Evolutionary conservation across 2,329 filamentous ascomycete genomes (phyloP).

Genomic region (Zymoseptoria pseudotritici): DNA sequence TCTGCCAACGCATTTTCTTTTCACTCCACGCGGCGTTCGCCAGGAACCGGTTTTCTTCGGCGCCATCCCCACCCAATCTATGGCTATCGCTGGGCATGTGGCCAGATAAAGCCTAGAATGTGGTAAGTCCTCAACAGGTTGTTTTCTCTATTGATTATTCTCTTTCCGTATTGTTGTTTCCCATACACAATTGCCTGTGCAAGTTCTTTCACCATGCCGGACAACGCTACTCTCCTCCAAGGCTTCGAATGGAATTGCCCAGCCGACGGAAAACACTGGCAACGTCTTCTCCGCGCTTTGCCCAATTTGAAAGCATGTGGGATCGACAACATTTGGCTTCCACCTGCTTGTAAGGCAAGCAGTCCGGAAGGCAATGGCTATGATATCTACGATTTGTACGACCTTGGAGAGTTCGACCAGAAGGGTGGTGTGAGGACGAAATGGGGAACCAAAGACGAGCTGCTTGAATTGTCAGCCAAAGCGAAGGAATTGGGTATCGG

Average conservation of each 20-base stretch:
- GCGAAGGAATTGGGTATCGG: constrained; percentile 49
- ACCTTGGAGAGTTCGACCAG: constrained; percentile 59
- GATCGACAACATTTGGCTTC: constrained; percentile 58
- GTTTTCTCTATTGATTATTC: too few species aligned
- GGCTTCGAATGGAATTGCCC: constrained; percentile 66
- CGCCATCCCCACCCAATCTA: neutral
- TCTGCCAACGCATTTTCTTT: neutral
- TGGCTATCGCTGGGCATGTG: neutral
- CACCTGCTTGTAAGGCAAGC: constrained; percentile 60
- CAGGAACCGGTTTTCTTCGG: neutral
- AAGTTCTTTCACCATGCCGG: constrained; percentile 10
- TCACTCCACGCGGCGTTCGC: too few species aligned
- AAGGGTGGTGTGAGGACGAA: constrained; percentile 57
- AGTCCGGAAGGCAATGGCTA: constrained; percentile 52
- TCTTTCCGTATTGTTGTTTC: neutral
- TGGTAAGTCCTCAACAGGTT: neutral
- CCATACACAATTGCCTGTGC: too few species aligned
- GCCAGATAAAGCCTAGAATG: neutral
- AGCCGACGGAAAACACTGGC: constrained; percentile 56
- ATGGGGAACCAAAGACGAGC: constrained; percentile 59
- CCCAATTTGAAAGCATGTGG: constrained; percentile 52
- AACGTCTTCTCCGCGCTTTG: constrained; percentile 47
- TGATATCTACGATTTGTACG: constrained; percentile 52
- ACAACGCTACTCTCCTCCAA: constrained; percentile 52
- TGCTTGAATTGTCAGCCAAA: constrained; percentile 44